A percentile compares a stretch with the other conserved stretches of the same genome.
These are phyloP conservation scores for Carallia brachiata DNA, from an alignment of 345 rosid species.

Conservation along the genomic window DNA sequence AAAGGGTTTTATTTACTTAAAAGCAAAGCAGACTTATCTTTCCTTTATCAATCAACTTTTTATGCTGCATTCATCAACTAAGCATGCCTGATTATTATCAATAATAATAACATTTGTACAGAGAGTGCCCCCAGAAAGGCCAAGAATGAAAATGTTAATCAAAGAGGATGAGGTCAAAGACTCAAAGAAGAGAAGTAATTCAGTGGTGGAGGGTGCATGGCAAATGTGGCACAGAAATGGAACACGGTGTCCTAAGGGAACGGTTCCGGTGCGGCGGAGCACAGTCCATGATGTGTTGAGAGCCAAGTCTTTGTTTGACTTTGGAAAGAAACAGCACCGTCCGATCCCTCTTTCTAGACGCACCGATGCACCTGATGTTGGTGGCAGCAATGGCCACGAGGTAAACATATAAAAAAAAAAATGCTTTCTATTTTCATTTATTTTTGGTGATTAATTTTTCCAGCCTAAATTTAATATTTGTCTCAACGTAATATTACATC, in stretches of 20 bases:
- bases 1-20: neutral
- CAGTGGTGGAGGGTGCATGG: constrained; percentile 35
- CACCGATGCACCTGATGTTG: constrained; percentile 69
- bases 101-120: constrained; percentile 18
- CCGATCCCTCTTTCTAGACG: constrained; percentile 30
- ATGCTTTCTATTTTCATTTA: neutral
- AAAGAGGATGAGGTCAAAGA: constrained; percentile 21
- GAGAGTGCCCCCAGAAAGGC: constrained; percentile 50
- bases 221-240: constrained; percentile 39
- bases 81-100: neutral
- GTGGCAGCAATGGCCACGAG: constrained; percentile 50
- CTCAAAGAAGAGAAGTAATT: constrained; percentile 2
- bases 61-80: neutral
- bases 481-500: too few species aligned
- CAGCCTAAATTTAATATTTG: too few species aligned
- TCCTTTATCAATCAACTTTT: too few species aligned
- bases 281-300: constrained; percentile 26
- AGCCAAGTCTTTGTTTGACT: constrained; percentile 71
- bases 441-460: too few species aligned
- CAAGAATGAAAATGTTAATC: constrained; percentile 6
- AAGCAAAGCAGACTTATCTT: neutral
- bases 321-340: constrained; percentile 62
- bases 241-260: constrained; percentile 30
- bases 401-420: neutral
- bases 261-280: constrained; percentile 31